These are phyloP conservation scores for Cronartium quercuum DNA, from an alignment of 1,284 basidiomycete genomes.

Conservation along the genomic window DNA sequence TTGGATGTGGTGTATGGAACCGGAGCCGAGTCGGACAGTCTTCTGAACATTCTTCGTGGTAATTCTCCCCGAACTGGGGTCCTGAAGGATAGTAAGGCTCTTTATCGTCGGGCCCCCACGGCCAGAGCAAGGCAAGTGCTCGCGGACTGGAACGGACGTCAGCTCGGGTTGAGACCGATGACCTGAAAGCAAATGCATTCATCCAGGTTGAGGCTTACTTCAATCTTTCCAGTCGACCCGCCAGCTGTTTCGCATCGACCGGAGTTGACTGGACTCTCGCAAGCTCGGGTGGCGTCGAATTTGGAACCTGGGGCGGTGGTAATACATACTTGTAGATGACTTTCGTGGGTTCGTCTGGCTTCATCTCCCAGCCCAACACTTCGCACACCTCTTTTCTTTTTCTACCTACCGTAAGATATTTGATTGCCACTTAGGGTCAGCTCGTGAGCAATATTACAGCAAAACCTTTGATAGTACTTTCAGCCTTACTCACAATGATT, in stretches of 20 bases:
- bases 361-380: constrained; percentile 22
- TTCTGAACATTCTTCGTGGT: constrained; percentile 15
- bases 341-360: constrained; percentile 12
- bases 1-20: not conserved
- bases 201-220: not conserved
- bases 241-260: constrained; percentile 6
- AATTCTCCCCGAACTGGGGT: constrained; percentile 19
- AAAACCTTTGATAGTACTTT: too few species aligned
- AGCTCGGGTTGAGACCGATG: not conserved
- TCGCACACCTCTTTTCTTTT: constrained; percentile 17
- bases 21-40: constrained; percentile 1
- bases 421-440: too few species aligned
- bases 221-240: constrained; percentile 8
- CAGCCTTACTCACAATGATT: constrained; percentile 25
- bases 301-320: constrained; percentile 11
- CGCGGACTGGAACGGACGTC: not conserved
- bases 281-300: not conserved
- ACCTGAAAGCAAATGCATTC: not conserved
- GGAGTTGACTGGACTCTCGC: not conserved
- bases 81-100: constrained; percentile 19
- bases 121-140: constrained; percentile 14
- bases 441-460: too few species aligned
- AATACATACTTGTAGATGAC: constrained; percentile 31
- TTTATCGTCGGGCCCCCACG: constrained; percentile 19
- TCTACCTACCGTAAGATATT: too few species aligned